Evolutionary conservation across 2,329 filamentous ascomycete species (phyloP).

Genomic region (Amesomyces nigricolor): DNA sequence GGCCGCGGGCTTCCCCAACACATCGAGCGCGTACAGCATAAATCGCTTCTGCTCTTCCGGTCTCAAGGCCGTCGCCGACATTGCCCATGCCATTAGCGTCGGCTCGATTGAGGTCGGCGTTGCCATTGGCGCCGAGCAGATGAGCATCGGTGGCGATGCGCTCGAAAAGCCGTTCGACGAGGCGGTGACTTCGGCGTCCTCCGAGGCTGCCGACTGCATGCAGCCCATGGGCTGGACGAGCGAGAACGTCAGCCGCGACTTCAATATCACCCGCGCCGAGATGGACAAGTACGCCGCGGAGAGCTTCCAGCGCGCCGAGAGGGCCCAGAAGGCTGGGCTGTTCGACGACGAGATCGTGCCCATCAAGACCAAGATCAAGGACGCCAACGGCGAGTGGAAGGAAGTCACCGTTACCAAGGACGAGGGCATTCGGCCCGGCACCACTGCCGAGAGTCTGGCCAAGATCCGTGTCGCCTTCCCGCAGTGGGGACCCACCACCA

Average conservation of each 20-base stretch:
- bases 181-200: constrained; percentile 62
- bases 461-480: constrained; percentile 92
- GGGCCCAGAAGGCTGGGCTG: constrained; percentile 82
- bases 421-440: constrained; percentile 86
- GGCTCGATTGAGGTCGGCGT: constrained; percentile 84
- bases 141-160: constrained; percentile 68
- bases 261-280: constrained; percentile 70
- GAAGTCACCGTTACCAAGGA: constrained; percentile 76
- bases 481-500: constrained; percentile 78
- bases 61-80: constrained; percentile 90
- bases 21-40: constrained; percentile 69
- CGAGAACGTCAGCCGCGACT: constrained; percentile 91
- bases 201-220: constrained; percentile 80
- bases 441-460: constrained; percentile 71
- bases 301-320: constrained; percentile 81
- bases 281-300: constrained; percentile 86
- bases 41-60: constrained; percentile 98
- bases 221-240: constrained; percentile 97
- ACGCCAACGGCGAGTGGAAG: constrained; percentile 72
- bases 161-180: constrained; percentile 71
- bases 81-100: constrained; percentile 76
- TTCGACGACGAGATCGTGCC: constrained; percentile 94
- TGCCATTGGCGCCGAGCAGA: constrained; percentile 82
- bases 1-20: constrained; percentile 90
- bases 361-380: constrained; percentile 75